Evolutionary conservation across 2,329 filamentous ascomycete genomes (phyloP), one percentile per base, ranked within the genome.

Genomic region (Alternaria consortialis): DNA sequence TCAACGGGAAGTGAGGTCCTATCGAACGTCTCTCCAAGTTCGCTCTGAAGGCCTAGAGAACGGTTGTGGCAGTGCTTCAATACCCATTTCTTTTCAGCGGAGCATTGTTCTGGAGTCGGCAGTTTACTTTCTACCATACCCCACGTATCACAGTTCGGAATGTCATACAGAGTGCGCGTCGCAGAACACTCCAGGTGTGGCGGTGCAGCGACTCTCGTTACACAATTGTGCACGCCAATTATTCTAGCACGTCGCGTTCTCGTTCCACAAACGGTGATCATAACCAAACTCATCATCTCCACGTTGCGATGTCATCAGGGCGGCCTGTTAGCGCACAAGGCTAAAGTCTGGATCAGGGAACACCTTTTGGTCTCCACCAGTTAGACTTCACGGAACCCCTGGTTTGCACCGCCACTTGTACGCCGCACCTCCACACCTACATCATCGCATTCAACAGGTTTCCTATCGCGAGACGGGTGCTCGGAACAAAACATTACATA

Each of bases 1-100:
- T 64, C 29, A 74, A 73, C 53, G 72, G 72, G 48, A 71, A 68
- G 54, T 71, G 62, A 53, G 17, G 5, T 51, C n/a, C 46, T 37
- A 50, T 50, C 34, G 32, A 50, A 50, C 23, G 32, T 36, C 32
- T 29, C 42, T 25, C 46, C 7, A 50, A 25, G 17, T 15, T 23
- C 20, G 9, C 7, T 36, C 34, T 8, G 20, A 37, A 36, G 46
- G 46, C 32, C 46, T 27, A n/a, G 46, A 50, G 31, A 36, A 37
- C 46, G 13, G 46, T 50, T 36, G 46, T 50, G 46, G 46, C 46
- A 27, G 46, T 50, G 46, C 31, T 50, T 37, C 46, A 50, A 36
- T 50, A 50, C 46, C 46, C 32, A 48, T 50, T 50, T 50, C 46
- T 37, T 47, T 50, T 50, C 50, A 52, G 50, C 50, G 36, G 48